Conservation (phyloP, 2,329 filamentous ascomycete genomes). For the Aspergillus phoenicis region DNA sequence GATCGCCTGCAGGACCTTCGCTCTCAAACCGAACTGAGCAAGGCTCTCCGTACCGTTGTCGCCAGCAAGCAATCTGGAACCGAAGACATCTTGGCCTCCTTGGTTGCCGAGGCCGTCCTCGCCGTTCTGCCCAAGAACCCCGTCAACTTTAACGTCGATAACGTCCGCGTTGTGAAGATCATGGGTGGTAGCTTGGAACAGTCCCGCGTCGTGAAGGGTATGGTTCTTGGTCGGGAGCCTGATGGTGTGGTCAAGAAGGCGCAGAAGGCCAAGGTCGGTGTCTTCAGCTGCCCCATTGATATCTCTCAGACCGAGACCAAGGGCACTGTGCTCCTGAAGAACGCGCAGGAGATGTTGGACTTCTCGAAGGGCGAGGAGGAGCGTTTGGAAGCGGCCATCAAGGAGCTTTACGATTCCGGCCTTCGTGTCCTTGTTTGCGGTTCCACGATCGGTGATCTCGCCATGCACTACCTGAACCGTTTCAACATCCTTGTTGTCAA, state of each 20-base stretch:
- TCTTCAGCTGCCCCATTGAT: slow-evolving; percentile 95
- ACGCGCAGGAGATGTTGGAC: slow-evolving; percentile 97
- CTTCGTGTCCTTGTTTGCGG: slow-evolving; percentile 90
- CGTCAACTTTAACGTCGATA: slow-evolving; percentile 96
- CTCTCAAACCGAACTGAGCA: slow-evolving; percentile 80
- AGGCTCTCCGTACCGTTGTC: slow-evolving; percentile 92
- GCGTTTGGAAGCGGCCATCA: slow-evolving; percentile 87
- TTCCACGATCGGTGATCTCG: slow-evolving; percentile 90
- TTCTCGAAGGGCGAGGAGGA: slow-evolving; percentile 96
- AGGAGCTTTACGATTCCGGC: slow-evolving; percentile 93
- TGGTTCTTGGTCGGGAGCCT: slow-evolving; percentile 98
- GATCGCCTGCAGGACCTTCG: slow-evolving; percentile 87
- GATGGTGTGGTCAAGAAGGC: slow-evolving; percentile 90
- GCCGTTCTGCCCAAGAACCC: slow-evolving; percentile 95
- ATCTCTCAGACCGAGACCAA: slow-evolving; percentile 97
- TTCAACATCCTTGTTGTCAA: slow-evolving; percentile 96
- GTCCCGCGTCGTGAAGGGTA: slow-evolving; percentile 91
- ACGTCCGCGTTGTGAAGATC: slow-evolving; percentile 98
- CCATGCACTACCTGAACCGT: slow-evolving; percentile 96
- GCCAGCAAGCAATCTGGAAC: slow-evolving; percentile 95
- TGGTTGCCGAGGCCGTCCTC: slow-evolving; percentile 83
- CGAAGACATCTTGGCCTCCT: slow-evolving; percentile 81
- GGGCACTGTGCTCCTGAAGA: slow-evolving; percentile 94
- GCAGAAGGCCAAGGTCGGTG: slow-evolving; percentile 88
- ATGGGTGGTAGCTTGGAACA: slow-evolving; percentile 97